Conservation (phyloP, 257 asterid species). For the Solanum dulcamara region DNA sequence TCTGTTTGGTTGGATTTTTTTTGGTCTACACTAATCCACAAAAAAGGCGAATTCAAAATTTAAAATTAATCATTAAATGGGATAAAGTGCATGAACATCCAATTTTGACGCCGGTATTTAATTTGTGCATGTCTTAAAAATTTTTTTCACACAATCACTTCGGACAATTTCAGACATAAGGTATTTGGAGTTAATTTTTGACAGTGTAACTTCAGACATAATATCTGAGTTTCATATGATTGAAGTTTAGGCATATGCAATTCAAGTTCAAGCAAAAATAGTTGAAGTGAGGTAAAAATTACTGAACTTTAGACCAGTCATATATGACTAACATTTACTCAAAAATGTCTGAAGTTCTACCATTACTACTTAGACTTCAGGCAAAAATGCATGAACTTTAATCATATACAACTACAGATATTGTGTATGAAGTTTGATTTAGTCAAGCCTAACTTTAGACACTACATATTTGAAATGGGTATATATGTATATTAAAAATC, state of each 20-base stretch:
- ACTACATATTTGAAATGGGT: rapidly evolving
- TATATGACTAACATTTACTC: rapidly evolving
- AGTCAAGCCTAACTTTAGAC: not conserved
- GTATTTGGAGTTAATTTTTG: not conserved
- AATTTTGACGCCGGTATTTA: not conserved
- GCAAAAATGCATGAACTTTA: not conserved
- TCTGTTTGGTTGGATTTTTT: not conserved
- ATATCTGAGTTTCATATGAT: rapidly evolving
- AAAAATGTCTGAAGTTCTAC: not conserved
- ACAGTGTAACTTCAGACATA: not conserved
- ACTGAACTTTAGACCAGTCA: not conserved
- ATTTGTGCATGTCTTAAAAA: rapidly evolving
- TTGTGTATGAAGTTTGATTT: not conserved
- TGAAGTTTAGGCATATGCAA: not conserved
- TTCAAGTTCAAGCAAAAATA: not conserved
- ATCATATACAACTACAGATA: not conserved
- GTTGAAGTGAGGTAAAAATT: rapidly evolving
- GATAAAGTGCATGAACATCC: not conserved
- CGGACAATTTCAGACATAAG: not conserved
- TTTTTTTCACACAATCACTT: not conserved
- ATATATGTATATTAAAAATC: no score
- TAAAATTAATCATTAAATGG: no score
- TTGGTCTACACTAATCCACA: not conserved
- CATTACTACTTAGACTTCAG: no score
- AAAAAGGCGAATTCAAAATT: not conserved